phyloP scores from a whole-genome alignment of 108 stramenopile genomes.

The Nitzschia putrida region DNA sequence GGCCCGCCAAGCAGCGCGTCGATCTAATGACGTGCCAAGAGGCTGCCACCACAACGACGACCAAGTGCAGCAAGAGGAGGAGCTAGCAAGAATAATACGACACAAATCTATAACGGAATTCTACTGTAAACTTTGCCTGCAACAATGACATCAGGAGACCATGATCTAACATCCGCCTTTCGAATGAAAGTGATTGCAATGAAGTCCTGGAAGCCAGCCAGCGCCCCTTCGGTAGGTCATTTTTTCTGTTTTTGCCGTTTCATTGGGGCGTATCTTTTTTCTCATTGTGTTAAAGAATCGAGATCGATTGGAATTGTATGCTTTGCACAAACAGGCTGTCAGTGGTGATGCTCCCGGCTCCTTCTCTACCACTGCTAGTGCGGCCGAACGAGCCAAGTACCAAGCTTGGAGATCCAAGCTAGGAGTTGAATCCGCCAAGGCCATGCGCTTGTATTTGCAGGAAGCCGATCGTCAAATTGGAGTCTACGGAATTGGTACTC shows the following conservation, averaged over 20 bases:
- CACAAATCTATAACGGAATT: too few species aligned
- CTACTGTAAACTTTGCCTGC: too few species aligned
- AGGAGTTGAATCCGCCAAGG: constrained; percentile 57
- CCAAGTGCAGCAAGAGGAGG: too few species aligned
- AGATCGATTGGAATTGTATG: constrained; percentile 85
- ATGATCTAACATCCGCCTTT: constrained; percentile 43
- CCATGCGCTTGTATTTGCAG: constrained; percentile 75
- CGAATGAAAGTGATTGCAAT: constrained; percentile 68
- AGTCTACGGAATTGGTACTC: constrained; percentile 62
- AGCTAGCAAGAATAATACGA: too few species aligned
- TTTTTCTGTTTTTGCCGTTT: not conserved
- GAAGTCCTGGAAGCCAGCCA: constrained; percentile 83
- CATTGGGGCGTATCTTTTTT: not conserved
- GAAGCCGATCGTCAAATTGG: constrained; percentile 82
- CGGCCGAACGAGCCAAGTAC: constrained; percentile 80
- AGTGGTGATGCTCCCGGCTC: constrained; percentile 71
- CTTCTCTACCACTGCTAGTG: constrained; percentile 32
- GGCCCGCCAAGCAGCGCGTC: too few species aligned
- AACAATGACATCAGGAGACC: constrained; percentile 7
- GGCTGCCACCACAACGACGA: too few species aligned
- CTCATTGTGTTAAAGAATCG: constrained; percentile 55
- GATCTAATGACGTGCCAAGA: too few species aligned
- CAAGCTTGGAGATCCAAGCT: constrained; percentile 73
- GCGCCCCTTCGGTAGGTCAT: constrained; percentile 68
- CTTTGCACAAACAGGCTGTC: constrained; percentile 87